Base-by-base conservation (phyloP, 108 stramenopile genomes). In the Cafeteria roenbergensis region DNA sequence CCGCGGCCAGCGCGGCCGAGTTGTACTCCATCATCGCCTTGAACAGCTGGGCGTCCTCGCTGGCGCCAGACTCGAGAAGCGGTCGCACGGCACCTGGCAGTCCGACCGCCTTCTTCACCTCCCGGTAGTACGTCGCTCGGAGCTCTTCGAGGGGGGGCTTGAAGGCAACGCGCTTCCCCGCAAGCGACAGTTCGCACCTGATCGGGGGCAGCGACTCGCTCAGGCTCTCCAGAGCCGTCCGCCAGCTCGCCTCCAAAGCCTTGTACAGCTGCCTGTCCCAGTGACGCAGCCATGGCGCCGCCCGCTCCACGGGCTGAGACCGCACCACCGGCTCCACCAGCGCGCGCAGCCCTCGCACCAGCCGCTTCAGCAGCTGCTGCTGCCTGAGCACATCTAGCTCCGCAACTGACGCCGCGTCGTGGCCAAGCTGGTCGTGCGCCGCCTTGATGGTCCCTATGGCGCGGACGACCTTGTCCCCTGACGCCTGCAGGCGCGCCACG, bases 211-310 rank as follows among this genome's bases (percentile, higher is more conserved):
- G n/a, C 77, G 51, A 53, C 37, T 83, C 80, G 57, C 83, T 83
- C n/a, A 85, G 74, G 6, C 66, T 70, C 54, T 85, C 82, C 4
- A 83, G 71, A 14, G 80, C 82, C 65, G 66, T 70, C 32, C 77
- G 75, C 56, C 78, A 85, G 1, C 75, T 68, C 1, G 79, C 75
- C 42, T 85, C 84, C 22, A 84, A 34, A 22, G 75, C 77, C 70
- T 84, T 84, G 81, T 78, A 84, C 21, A 82, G 42, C 73, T 84
- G 83, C 27, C 67, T 55, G 64, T 85, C 82, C 84, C 84, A 85
- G 66, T 75, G 79, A 25, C 1, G n/a, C 24, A 79, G 32, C 80
- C 82, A 85, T 30, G 53, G 55, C 42, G 36, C 31, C 75, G 77
- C 73, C 4, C 75, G 75, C 21, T 72, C 55, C n/a, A 31, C 34